These are phyloP conservation scores for Punctularia strigosozonata DNA, from an alignment of 768 basidiomycete species.

Conservation along the genomic window DNA sequence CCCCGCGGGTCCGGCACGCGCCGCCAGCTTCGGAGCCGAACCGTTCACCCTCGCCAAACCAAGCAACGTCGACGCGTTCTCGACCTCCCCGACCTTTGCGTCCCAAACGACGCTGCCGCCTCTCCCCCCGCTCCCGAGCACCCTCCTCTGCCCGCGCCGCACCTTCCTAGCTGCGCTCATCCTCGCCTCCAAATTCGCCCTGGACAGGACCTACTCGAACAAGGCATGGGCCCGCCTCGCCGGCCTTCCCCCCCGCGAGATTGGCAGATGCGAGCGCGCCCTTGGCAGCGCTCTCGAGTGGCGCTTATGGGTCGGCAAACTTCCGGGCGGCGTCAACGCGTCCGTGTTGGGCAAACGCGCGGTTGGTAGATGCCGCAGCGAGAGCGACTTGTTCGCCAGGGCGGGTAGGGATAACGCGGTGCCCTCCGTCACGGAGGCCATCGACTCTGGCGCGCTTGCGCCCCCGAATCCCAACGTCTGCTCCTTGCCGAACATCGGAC, in stretches of 20 bases:
- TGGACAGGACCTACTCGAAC: conserved; percentile 90
- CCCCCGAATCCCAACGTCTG: no score
- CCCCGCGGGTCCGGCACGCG: no score
- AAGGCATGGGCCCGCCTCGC: conserved; percentile 90
- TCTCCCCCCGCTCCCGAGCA: conserved; percentile 49
- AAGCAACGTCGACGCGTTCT: conserved; percentile 6
- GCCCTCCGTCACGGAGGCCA: no score
- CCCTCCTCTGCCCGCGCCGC: conserved; percentile 78
- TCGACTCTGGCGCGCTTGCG: no score
- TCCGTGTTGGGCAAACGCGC: conserved; percentile 1
- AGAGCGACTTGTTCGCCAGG: conserved; percentile 2
- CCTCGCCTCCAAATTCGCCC: conserved; percentile 84
- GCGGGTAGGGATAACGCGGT: no score
- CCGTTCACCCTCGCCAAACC: neutral
- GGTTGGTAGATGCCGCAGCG: conserved; percentile 8
- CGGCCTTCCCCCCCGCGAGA: conserved; percentile 77
- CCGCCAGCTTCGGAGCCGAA: neutral
- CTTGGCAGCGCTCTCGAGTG: conserved; percentile 80
- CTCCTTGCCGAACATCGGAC: no score
- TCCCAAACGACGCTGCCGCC: conserved; percentile 18
- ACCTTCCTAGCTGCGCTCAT: conserved; percentile 85
- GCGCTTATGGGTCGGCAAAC: conserved; percentile 89
- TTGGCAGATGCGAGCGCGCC: conserved; percentile 80
- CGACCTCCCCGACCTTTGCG: conserved; percentile 7
- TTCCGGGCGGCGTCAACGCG: conserved; percentile 17